phyloP scores from a whole-genome alignment of 106 monocot species.

The Allium cepa region DNA sequence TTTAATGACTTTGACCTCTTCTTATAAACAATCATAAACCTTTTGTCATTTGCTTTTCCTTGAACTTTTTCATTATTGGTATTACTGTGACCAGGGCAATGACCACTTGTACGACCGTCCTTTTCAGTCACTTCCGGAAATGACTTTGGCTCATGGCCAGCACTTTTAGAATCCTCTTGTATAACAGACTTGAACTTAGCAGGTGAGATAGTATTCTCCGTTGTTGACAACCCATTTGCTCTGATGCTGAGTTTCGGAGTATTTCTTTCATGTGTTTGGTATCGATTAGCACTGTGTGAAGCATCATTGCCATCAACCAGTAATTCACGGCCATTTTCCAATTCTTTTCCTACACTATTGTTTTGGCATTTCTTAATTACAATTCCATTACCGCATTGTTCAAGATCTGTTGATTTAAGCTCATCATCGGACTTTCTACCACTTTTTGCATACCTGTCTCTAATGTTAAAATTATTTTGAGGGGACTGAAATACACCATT shows the following conservation, averaged over 20 bases:
- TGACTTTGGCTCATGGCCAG: conserved; percentile 22
- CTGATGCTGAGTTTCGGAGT: conserved; percentile 54
- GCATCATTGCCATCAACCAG: conserved; percentile 7
- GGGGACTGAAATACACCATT: conserved; percentile 13
- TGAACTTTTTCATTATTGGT: conserved; percentile 21
- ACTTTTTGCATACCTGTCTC: conserved; percentile 12
- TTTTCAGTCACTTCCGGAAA: conserved; percentile 15
- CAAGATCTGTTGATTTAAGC: neutral
- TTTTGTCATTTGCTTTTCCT: conserved; percentile 25
- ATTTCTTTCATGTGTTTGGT: conserved; percentile 14
- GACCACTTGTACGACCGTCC: conserved; percentile 32
- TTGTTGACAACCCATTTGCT: conserved; percentile 33
- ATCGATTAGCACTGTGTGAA: conserved; percentile 3
- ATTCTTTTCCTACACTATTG: neutral
- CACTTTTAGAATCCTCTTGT: conserved; percentile 21
- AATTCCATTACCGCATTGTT: conserved; percentile 20
- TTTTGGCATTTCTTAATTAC: conserved; percentile 12
- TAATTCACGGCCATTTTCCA: conserved; percentile 2
- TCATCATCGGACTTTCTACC: neutral
- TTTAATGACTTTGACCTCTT: conserved; percentile 23
- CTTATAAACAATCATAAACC: conserved; percentile 45
- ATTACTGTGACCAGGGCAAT: conserved; percentile 26
- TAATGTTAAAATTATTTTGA: conserved; percentile 12
- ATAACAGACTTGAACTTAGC: conserved; percentile 26
- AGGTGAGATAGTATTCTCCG: conserved; percentile 22